These are phyloP conservation scores for Diospyros kaki DNA, from an alignment of 148 eudicot species.

Conservation along the genomic window DNA sequence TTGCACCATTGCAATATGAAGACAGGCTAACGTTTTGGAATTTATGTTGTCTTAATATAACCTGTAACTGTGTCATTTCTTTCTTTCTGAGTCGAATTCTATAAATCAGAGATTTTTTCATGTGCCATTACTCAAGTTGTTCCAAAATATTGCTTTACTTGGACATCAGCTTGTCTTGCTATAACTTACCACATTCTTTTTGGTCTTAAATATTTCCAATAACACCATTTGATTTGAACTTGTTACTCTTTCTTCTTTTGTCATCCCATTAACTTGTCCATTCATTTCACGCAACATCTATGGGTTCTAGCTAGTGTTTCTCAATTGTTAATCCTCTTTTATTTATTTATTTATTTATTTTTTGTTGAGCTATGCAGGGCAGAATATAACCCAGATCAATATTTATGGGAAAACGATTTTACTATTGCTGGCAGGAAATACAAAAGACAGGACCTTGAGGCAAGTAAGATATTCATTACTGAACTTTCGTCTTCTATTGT, in stretches of 20 bases:
- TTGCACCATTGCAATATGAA: background rate
- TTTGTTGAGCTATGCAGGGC: constrained; percentile 49
- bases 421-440: constrained; percentile 62
- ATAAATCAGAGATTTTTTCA: background rate
- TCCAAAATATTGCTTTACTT: background rate
- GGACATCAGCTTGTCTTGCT: background rate
- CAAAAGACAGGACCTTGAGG: constrained; percentile 85
- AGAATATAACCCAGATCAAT: constrained; percentile 80
- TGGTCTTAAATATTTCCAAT: background rate
- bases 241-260: no score
- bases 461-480: constrained; percentile 57
- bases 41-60: background rate
- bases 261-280: background rate
- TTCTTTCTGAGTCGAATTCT: background rate
- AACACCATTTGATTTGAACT: background rate
- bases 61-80: no score
- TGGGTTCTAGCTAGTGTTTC: background rate
- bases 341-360: background rate
- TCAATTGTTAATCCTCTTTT: constrained; percentile 3
- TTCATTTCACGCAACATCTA: background rate
- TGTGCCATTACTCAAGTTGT: background rate
- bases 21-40: background rate
- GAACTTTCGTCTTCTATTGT: constrained; percentile 4
- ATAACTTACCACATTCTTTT: background rate
- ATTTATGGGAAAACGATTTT: constrained; percentile 85